Percentiles rank a stretch among this genome's conserved stretches.
These are phyloP conservation scores for Ophiocordyceps camponoti-saundersi DNA, from an alignment of 2,329 filamentous ascomycete species.

Conservation along the genomic window DNA sequence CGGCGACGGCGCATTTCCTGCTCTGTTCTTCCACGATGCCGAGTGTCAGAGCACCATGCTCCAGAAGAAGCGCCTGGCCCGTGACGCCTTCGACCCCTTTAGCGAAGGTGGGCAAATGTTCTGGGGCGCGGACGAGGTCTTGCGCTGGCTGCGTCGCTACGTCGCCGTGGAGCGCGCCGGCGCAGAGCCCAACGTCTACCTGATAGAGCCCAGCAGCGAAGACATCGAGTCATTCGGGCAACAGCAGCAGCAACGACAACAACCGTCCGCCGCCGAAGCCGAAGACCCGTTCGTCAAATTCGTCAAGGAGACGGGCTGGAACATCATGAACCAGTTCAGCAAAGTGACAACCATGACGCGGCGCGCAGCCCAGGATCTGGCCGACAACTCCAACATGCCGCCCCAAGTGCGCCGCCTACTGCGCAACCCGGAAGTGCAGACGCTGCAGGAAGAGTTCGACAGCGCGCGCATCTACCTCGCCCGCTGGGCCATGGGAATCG, in stretches of 20 bases:
- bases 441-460: conserved; percentile 90
- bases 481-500: conserved; percentile 96
- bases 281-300: conserved; percentile 82
- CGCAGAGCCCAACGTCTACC: conserved; percentile 78
- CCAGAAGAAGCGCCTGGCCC: conserved; percentile 74
- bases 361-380: conserved; percentile 77
- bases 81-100: conserved; percentile 82
- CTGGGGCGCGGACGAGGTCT: conserved; percentile 92
- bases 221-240: conserved; percentile 69
- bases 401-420: conserved; percentile 74
- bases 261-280: conserved; percentile 30
- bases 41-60: conserved; percentile 93
- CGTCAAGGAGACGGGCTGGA: conserved; percentile 91
- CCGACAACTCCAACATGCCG: conserved; percentile 80
- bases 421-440: conserved; percentile 86
- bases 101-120: conserved; percentile 74
- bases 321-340: conserved; percentile 87
- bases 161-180: conserved; percentile 66
- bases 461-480: conserved; percentile 88
- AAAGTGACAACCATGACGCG: conserved; percentile 94
- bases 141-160: conserved; percentile 80
- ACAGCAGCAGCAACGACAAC: conserved; percentile 28
- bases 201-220: conserved; percentile 74
- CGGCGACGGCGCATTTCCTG: conserved; percentile 75
- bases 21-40: conserved; percentile 92